These are phyloP conservation scores for Pelargonium nanum DNA, from an alignment of 345 rosid genomes.

Conservation along the genomic window DNA sequence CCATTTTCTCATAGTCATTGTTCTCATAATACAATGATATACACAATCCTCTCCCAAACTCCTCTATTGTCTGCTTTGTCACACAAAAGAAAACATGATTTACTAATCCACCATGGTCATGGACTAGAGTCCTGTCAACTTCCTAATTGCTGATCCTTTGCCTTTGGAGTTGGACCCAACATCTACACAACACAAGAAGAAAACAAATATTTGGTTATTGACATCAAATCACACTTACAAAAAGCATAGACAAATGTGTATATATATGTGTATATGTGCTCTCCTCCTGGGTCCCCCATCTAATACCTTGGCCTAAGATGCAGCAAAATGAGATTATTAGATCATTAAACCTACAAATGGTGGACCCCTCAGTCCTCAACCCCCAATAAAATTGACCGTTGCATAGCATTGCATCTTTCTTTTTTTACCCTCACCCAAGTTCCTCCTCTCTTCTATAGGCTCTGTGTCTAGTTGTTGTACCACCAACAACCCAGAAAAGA, in stretches of 20 bases:
- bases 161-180: background rate
- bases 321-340: background rate
- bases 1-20: no score
- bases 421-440: no score
- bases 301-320: background rate
- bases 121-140: background rate
- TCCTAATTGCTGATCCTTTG: no score
- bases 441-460: no score
- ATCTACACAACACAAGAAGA: background rate
- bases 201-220: background rate
- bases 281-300: background rate
- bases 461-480: no score
- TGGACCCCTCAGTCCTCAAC: background rate
- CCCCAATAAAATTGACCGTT: background rate
- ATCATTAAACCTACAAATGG: background rate
- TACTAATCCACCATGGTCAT: no score
- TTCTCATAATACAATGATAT: no score
- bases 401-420: background rate
- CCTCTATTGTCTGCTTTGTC: no score
- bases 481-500: no score
- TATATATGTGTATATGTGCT: no score
- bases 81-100: no score
- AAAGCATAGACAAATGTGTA: background rate
- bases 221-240: background rate
- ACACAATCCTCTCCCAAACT: no score